These are phyloP conservation scores for Fusarium burgessii DNA, from an alignment of 2,329 filamentous ascomycete species.

Conservation along the genomic window DNA sequence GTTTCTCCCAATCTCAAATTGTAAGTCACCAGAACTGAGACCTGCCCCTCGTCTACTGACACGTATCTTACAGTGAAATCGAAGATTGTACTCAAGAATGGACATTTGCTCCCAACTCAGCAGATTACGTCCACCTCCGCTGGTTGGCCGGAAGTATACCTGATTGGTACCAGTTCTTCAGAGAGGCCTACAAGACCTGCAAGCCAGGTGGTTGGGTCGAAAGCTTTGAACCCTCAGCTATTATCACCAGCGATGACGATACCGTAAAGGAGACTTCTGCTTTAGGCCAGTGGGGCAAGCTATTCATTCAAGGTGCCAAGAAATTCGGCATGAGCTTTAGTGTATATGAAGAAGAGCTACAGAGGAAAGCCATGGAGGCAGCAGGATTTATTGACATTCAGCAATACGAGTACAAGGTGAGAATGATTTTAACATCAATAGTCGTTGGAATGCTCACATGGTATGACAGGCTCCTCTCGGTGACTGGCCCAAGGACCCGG, in stretches of 20 bases:
- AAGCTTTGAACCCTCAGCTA: not conserved
- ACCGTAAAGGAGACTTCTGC: slow-evolving; percentile 8
- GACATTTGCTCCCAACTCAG: slow-evolving; percentile 8
- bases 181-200: slow-evolving; percentile 4
- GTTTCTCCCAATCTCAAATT: slow-evolving; percentile 5
- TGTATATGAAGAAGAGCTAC: not conserved
- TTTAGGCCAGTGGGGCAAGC: slow-evolving; percentile 7
- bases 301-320: slow-evolving; percentile 6
- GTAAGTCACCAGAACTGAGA: not conserved
- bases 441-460: not conserved
- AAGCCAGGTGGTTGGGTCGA: slow-evolving; percentile 13
- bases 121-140: slow-evolving; percentile 8
- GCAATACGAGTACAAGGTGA: slow-evolving; percentile 10
- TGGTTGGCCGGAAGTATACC: slow-evolving; percentile 2
- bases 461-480: not conserved
- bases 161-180: slow-evolving; percentile 2
- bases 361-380: slow-evolving; percentile 4
- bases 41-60: not conserved
- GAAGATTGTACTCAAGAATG: slow-evolving; percentile 16
- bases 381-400: slow-evolving; percentile 9
- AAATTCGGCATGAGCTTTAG: not conserved
- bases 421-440: no score
- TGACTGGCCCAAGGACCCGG: slow-evolving; percentile 1
- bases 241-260: not conserved
- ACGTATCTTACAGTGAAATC: not conserved